phyloP scores from a whole-genome alignment of 306 rosid species.

The Abrus pulchellus region DNA sequence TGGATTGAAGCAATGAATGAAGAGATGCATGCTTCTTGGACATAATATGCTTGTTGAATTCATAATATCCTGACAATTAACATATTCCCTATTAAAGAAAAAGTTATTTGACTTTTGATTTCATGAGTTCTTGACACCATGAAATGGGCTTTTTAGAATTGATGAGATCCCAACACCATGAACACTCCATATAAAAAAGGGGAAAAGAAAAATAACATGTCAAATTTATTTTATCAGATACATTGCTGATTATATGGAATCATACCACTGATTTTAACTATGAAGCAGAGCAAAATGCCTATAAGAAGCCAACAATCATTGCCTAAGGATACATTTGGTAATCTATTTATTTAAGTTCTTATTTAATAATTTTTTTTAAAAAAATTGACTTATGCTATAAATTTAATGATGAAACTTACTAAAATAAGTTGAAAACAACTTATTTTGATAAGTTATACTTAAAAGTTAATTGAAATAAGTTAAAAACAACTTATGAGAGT shows the following conservation, averaged over 20 bases:
- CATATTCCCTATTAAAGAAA: neutral
- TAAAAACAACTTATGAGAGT: too few relatives aligned
- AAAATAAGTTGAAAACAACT: too few relatives aligned
- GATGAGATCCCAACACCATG: conserved; percentile 26
- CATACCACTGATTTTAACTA: neutral
- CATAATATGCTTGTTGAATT: conserved; percentile 14
- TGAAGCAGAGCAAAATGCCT: conserved; percentile 11
- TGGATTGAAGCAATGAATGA: too few relatives aligned
- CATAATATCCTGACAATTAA: neutral
- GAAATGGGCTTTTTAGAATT: neutral
- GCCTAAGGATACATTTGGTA: neutral
- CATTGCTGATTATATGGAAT: neutral
- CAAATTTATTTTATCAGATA: conserved; percentile 8
- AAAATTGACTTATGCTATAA: too few relatives aligned
- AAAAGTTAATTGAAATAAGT: too few relatives aligned
- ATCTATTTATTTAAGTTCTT: too few relatives aligned
- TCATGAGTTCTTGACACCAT: neutral
- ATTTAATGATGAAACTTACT: too few relatives aligned
- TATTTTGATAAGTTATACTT: too few relatives aligned
- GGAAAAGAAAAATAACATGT: neutral
- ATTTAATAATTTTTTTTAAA: too few relatives aligned
- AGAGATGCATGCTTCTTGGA: neutral
- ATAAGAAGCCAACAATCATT: conserved; percentile 7
- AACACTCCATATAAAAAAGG: neutral
- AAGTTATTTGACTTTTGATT: neutral